A percentile compares a stretch with the other conserved stretches of the same genome.
Evolutionary conservation across 257 asterid genomes (phyloP).

Genomic region (Leptodermis oblonga): DNA sequence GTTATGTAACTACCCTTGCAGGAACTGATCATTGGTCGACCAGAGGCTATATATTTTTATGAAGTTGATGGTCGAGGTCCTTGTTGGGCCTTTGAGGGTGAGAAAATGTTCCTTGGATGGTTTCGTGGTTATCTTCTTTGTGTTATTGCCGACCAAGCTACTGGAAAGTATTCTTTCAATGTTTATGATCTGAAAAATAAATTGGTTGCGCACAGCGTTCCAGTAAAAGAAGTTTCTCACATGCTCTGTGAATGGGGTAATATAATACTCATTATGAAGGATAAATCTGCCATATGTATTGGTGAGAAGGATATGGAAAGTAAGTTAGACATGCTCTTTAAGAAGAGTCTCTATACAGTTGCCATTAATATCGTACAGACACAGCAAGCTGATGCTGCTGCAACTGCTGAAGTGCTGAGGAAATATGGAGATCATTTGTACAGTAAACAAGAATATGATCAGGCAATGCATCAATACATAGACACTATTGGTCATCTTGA

Average conservation of each 20-base stretch:
- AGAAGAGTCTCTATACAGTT: slow-evolving; percentile 85
- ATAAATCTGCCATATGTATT: slow-evolving; percentile 69
- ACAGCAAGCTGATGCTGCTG: slow-evolving; percentile 97
- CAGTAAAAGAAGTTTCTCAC: slow-evolving; percentile 75
- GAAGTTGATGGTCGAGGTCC: slow-evolving; percentile 99
- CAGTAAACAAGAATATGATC: slow-evolving; percentile 77
- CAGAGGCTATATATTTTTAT: slow-evolving; percentile 90
- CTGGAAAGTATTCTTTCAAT: slow-evolving; percentile 66
- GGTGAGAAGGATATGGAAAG: slow-evolving; percentile 99
- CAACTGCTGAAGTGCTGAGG: slow-evolving; percentile 92
- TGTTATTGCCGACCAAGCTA: slow-evolving; percentile 76
- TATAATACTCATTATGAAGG: slow-evolving; percentile 73
- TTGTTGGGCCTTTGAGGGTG: slow-evolving; percentile 99
- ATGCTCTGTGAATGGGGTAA: slow-evolving; percentile 99
- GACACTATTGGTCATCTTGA: slow-evolving; percentile 90
- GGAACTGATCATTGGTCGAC: slow-evolving; percentile 93
- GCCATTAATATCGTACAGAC: slow-evolving; percentile 92
- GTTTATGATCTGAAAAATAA: slow-evolving; percentile 88
- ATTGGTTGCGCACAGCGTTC: slow-evolving; percentile 76
- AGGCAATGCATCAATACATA: slow-evolving; percentile 90
- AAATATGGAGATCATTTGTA: slow-evolving; percentile 93
- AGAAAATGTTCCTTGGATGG: slow-evolving; percentile 83
- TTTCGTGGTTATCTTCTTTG: slow-evolving; percentile 92
- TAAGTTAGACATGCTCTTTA: slow-evolving; percentile 94
- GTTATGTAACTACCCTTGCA: slow-evolving; percentile 25